These are phyloP conservation scores for Aureobasidium subglaciale DNA, from an alignment of 2,329 filamentous ascomycete genomes.

Conservation along the genomic window DNA sequence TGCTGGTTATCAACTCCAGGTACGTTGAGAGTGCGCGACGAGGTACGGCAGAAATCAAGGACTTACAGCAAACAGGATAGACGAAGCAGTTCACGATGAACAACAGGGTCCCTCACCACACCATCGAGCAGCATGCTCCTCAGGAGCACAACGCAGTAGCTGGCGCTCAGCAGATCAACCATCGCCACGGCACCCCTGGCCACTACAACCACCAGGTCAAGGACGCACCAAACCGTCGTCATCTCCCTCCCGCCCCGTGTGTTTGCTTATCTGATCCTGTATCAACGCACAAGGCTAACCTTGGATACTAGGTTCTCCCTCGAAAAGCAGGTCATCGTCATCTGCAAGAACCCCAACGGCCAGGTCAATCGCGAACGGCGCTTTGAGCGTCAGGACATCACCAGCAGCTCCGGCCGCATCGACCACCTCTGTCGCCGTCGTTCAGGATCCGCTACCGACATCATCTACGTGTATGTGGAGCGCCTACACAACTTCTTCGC, in stretches of 20 bases:
- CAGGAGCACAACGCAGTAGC: neutral
- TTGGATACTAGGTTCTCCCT: neutral
- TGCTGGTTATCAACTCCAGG: neutral
- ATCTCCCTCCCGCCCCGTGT: neutral
- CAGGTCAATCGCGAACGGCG: neutral
- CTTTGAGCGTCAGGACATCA: neutral
- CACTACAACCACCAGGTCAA: neutral
- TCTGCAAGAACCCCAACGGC: neutral
- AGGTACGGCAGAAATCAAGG: neutral
- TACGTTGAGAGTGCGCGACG: neutral
- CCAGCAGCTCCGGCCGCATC: neutral
- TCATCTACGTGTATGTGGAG: neutral
- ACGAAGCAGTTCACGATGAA: neutral
- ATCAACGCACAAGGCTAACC: neutral
- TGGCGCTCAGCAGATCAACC: neutral
- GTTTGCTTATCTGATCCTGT: neutral
- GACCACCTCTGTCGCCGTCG: neutral
- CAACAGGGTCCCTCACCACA: constrained; percentile 4
- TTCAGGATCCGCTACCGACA: neutral
- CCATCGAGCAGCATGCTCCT: neutral
- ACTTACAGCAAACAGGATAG: neutral
- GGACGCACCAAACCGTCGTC: neutral
- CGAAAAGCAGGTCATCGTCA: neutral
- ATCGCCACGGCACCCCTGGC: neutral
- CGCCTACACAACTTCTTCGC: neutral